These are phyloP conservation scores for Pisolithus marmoratus DNA, from an alignment of 768 basidiomycete species.

Conservation along the genomic window DNA sequence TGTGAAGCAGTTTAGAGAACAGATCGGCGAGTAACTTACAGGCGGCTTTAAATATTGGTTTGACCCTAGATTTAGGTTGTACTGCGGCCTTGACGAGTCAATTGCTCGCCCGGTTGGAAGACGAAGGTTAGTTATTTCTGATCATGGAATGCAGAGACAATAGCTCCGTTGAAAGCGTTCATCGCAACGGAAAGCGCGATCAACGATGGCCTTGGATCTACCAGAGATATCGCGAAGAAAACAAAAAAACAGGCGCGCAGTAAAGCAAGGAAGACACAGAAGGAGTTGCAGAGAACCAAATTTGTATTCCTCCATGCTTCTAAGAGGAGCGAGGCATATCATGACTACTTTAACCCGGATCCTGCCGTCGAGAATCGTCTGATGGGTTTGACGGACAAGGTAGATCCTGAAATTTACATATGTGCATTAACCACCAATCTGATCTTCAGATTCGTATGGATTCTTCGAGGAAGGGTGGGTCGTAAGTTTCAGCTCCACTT, in stretches of 20 bases:
- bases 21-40: slow-evolving; percentile 44
- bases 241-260: slow-evolving; percentile 36
- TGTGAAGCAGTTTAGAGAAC: slow-evolving; percentile 49
- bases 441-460: background rate
- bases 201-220: slow-evolving; percentile 44
- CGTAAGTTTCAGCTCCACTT: background rate
- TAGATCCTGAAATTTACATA: slow-evolving; percentile 14
- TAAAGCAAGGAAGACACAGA: slow-evolving; percentile 39
- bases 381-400: slow-evolving; percentile 55
- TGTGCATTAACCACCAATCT: background rate
- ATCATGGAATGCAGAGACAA: background rate
- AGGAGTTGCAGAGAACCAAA: slow-evolving; percentile 48
- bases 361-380: slow-evolving; percentile 53
- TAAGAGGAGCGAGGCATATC: slow-evolving; percentile 42
- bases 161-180: slow-evolving; percentile 41
- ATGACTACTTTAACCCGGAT: slow-evolving; percentile 65
- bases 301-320: slow-evolving; percentile 53
- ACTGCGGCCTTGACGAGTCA: slow-evolving; percentile 51
- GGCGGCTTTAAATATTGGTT: background rate
- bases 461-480: background rate
- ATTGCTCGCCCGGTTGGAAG: slow-evolving; percentile 62
- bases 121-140: slow-evolving; percentile 47
- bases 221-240: slow-evolving; percentile 33
- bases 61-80: slow-evolving; percentile 37
- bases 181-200: slow-evolving; percentile 46